Base-by-base conservation (phyloP, 208 protist genomes). In the Herpetomonas tarakana region DNA sequence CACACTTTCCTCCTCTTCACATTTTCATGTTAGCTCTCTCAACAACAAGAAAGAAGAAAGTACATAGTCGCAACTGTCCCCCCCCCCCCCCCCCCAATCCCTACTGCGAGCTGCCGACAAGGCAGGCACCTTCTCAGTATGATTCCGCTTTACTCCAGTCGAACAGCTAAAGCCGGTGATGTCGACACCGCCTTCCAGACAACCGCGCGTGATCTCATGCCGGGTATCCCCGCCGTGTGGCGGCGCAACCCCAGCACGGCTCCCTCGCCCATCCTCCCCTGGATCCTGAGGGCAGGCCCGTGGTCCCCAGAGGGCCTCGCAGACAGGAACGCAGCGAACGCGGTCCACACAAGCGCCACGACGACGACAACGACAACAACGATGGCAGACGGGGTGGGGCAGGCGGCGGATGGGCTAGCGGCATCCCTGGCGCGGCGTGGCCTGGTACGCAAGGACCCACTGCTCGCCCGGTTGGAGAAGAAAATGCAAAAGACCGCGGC, bases 391-490 rank as follows among this genome's bases (percentile, higher is more conserved):
- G 6, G 21, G 2, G 57, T 26, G 22, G 39, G 11, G 57, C 3
- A 19, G 3, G 44, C 7, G 6, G 22, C 18, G 18, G n/a, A 68
- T 9, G 44, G 44, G n/a, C 65, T 63, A 0, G 9, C 70, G n/a
- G 24, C 67, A 6, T 62, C 70, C 0, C 60, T 88, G 21, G 71
- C 78, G n/a, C 72, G 78, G 6, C 81, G 85, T 19, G 85, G 85
- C 41, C 60, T 92, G 9, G 70, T 52, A 0, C 79, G 65, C 22
- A 79, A 78, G 29, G 85, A 92, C 65, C 81, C 81, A 29, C 68
- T 88, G n/a, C 58, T 79, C 19, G 54, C 76, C 47, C 78, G 85
- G 16, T 62, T 81, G 0, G 30, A 82, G 61, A 77, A 74, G 67
- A 67, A 63, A 51, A 59, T 67, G 21, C 46, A 55, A 38, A 47